Percentiles rank a stretch among this genome's conserved stretches.
Conservation (phyloP, 78 protist species). For the Dictyostelium purpureum region DNA sequence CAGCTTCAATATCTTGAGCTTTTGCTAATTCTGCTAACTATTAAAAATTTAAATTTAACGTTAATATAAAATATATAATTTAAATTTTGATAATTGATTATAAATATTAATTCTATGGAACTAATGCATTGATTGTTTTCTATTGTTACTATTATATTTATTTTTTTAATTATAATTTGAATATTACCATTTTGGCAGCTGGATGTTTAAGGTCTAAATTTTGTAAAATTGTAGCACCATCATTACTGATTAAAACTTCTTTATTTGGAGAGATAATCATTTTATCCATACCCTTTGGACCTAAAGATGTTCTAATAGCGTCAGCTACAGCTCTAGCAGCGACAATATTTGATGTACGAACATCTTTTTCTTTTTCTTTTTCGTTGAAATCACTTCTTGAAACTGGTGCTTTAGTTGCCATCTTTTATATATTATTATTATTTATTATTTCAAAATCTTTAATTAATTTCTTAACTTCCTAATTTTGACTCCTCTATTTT, state of each 20-base stretch:
- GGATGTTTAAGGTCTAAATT: conserved; percentile 97
- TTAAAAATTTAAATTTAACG: not conserved
- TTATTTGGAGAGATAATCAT: conserved; percentile 94
- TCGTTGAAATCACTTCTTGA: conserved; percentile 75
- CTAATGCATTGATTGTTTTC: not conserved
- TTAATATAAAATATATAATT: not conserved
- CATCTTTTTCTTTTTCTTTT: conserved; percentile 80
- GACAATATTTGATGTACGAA: conserved; percentile 80
- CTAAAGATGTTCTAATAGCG: conserved; percentile 97
- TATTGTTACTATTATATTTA: not conserved
- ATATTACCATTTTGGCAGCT: conserved; percentile 96
- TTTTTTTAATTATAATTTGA: not conserved
- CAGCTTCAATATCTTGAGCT: conserved; percentile 99
- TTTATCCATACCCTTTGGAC: conserved; percentile 99
- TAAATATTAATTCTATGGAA: not conserved
- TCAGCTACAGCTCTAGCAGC: conserved; percentile 97
- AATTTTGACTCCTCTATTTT: too few species aligned
- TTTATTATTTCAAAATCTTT: too few species aligned
- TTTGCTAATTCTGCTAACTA: conserved; percentile 97
- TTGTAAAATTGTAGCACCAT: conserved; percentile 99
- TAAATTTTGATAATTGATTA: not conserved
- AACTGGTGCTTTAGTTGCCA: conserved; percentile 13
- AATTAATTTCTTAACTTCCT: too few species aligned
- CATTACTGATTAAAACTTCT: conserved; percentile 99
- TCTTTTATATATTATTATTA: not conserved